phyloP scores from a whole-genome alignment of 352 stramenopile species.

The Saprolegnia parasitica region DNA sequence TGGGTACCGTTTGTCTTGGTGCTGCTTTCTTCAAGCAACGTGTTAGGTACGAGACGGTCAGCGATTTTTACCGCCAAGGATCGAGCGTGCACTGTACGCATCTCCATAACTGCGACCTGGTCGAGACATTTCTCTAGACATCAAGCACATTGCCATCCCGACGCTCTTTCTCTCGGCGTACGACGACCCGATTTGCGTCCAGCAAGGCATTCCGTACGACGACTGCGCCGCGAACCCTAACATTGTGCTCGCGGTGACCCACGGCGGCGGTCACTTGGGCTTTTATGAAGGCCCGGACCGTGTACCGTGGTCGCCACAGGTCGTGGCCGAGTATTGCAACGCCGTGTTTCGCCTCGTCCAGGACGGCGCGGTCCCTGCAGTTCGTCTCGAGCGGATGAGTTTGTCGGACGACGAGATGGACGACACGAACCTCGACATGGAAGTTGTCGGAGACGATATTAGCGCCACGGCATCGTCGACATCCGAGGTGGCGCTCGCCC shows the following conservation, averaged over 20 bases:
- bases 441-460: not conserved
- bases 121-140: no score
- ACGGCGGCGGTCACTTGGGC: slow-evolving; percentile 56
- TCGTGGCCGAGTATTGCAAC: slow-evolving; percentile 28
- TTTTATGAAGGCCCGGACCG: slow-evolving; percentile 49
- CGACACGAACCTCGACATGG: not conserved
- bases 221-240: slow-evolving; percentile 46
- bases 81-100: slow-evolving; percentile 37
- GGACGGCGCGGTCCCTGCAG: not conserved
- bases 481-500: not conserved
- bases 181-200: slow-evolving; percentile 52
- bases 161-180: slow-evolving; percentile 49
- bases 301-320: slow-evolving; percentile 10
- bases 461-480: not conserved
- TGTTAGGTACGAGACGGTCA: slow-evolving; percentile 44
- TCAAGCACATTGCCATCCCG: slow-evolving; percentile 40
- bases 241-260: slow-evolving; percentile 61
- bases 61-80: slow-evolving; percentile 45
- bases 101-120: no score
- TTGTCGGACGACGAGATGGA: not conserved
- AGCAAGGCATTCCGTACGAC: slow-evolving; percentile 31
- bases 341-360: slow-evolving; percentile 8
- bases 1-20: slow-evolving; percentile 25
- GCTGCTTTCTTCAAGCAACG: slow-evolving; percentile 10
- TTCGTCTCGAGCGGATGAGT: not conserved